Conservation (phyloP, 345 rosid species). For the Eucalyptus coolabah region DNA sequence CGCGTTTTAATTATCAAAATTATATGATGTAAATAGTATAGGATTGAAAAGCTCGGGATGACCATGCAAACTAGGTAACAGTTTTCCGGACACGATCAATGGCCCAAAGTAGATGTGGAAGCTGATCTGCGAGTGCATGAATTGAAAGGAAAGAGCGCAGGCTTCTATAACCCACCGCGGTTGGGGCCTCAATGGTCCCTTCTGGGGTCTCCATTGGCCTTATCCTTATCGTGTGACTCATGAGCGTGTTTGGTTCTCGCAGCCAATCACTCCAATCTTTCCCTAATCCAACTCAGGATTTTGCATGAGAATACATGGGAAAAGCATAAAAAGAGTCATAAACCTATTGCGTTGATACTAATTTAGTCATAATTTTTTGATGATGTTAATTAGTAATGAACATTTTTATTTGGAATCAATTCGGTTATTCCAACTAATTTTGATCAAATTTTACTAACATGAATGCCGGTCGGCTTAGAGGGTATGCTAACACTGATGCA, state of each 20-base stretch:
- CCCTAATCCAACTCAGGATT: not conserved
- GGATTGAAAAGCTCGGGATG: not conserved
- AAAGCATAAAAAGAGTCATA: too few species aligned
- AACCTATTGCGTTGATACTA: too few species aligned
- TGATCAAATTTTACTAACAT: too few species aligned
- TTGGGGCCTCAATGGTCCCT: not conserved
- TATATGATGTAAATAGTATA: too few species aligned
- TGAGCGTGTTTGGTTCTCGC: not conserved
- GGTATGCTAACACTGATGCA: rapidly evolving
- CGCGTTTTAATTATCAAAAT: not conserved
- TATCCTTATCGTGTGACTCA: not conserved
- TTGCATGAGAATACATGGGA: too few species aligned
- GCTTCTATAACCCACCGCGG: not conserved
- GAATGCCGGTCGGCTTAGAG: rapidly evolving
- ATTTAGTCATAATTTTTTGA: too few species aligned
- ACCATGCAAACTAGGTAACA: not conserved
- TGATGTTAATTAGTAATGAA: too few species aligned
- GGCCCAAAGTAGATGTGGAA: not conserved
- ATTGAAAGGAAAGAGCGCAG: not conserved
- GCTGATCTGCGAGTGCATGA: not conserved
- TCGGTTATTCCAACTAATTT: too few species aligned
- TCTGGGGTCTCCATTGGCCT: not conserved
- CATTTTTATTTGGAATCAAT: too few species aligned
- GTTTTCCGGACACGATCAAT: not conserved
- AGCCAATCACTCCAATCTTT: not conserved